phyloP scores from a whole-genome alignment of 805 yeast genomes.

The Schwanniomyces sp. region DNA sequence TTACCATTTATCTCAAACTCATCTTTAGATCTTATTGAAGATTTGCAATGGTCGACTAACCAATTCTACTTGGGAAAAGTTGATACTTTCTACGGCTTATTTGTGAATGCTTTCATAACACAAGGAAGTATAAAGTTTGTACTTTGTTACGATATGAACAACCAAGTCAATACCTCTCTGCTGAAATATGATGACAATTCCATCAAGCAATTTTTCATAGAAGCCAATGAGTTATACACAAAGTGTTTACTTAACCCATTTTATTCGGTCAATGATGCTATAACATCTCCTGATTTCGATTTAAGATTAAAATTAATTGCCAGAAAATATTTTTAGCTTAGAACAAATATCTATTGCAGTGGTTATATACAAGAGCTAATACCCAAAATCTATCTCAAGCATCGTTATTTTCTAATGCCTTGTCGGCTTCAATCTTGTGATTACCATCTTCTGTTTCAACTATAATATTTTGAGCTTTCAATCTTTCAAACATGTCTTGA shows the following conservation, averaged over 20 bases:
- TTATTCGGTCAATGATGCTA: constrained; percentile 72
- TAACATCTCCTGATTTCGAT: constrained; percentile 75
- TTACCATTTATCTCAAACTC: constrained; percentile 89
- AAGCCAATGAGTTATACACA: constrained; percentile 83
- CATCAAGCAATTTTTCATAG: constrained; percentile 80
- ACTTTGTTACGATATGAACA: constrained; percentile 43
- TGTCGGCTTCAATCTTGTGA: constrained; percentile 33
- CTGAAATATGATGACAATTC: constrained; percentile 57
- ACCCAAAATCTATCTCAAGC: background rate
- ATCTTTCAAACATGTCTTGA: constrained; percentile 80
- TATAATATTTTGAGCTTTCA: constrained; percentile 67
- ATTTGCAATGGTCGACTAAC: constrained; percentile 75
- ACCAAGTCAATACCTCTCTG: constrained; percentile 42
- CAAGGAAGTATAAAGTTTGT: constrained; percentile 85
- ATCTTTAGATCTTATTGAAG: constrained; percentile 88
- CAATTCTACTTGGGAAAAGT: constrained; percentile 70
- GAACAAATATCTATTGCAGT: background rate
- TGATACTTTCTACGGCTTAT: constrained; percentile 82
- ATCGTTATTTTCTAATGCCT: constrained; percentile 14
- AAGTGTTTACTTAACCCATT: constrained; percentile 86
- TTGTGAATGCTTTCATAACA: constrained; percentile 82
- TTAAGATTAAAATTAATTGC: constrained; percentile 68
- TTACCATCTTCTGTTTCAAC: constrained; percentile 52
- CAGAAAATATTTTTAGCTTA: constrained; percentile 61
- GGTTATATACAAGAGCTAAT: background rate